Evolutionary conservation across 805 yeast genomes (phyloP).

Genomic region (Brettanomyces anomalus): DNA sequence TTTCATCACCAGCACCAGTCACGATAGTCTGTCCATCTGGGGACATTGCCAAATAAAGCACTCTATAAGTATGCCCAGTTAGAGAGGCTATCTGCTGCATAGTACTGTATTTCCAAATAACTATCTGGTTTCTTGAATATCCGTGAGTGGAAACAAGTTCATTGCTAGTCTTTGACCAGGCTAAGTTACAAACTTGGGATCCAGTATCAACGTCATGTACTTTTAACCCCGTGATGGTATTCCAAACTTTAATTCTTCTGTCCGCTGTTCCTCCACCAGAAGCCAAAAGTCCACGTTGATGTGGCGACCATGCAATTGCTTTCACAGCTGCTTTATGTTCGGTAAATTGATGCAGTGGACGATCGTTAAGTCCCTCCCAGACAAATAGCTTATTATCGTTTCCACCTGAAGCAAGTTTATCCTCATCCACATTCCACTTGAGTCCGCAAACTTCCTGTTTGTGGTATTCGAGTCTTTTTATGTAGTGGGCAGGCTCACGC

Average conservation of each 20-base stretch:
- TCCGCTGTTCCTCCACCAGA: conserved; percentile 98
- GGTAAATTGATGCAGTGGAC: conserved; percentile 63
- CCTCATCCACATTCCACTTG: conserved; percentile 86
- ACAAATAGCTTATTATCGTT: conserved; percentile 82
- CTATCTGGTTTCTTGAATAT: conserved; percentile 79
- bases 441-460: conserved; percentile 95
- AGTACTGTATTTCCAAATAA: conserved; percentile 88
- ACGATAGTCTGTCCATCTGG: conserved; percentile 97
- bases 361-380: conserved; percentile 72
- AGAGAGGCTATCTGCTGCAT: conserved; percentile 90
- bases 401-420: conserved; percentile 91
- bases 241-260: conserved; percentile 85
- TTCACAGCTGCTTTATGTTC: conserved; percentile 95
- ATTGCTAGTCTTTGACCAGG: conserved; percentile 88
- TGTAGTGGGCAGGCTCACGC: conserved; percentile 72
- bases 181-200: conserved; percentile 89
- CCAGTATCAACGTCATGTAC: conserved; percentile 86
- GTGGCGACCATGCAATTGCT: conserved; percentile 97
- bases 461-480: conserved; percentile 61
- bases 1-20: conserved; percentile 98
- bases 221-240: conserved; percentile 67
- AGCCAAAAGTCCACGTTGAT: conserved; percentile 86
- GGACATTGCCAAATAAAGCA: conserved; percentile 77
- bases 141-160: conserved; percentile 96
- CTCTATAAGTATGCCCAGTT: conserved; percentile 92